Percentiles rank a stretch among this genome's conserved stretches.
These are phyloP conservation scores for Prunus dulcis DNA, from an alignment of 306 rosid genomes.

Conservation along the genomic window DNA sequence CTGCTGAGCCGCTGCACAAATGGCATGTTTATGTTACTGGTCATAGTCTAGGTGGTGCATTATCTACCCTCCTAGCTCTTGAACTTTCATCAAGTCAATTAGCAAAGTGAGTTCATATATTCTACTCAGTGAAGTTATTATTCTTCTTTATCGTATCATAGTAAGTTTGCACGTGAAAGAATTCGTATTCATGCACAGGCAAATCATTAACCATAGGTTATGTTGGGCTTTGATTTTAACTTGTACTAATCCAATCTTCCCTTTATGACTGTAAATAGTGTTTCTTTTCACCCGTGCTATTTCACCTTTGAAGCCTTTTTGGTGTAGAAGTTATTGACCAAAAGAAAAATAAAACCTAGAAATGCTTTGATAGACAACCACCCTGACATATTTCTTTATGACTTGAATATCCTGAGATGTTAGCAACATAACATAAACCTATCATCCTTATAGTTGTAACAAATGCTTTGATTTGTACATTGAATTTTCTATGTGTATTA, in stretches of 20 bases:
- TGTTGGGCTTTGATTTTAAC: background rate
- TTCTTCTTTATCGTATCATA: background rate
- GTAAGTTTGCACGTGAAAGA: background rate
- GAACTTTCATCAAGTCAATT: slow-evolving; percentile 89
- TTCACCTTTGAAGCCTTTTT: background rate
- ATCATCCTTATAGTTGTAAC: background rate
- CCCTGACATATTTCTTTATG: too few species aligned
- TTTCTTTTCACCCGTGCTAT: background rate
- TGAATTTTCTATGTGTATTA: slow-evolving; percentile 22
- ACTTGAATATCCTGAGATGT: too few species aligned
- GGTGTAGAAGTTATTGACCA: background rate
- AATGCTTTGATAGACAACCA: too few species aligned
- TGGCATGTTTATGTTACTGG: slow-evolving; percentile 95
- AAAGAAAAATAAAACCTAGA: too few species aligned
- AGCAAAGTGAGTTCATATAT: slow-evolving; percentile 61
- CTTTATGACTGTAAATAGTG: background rate
- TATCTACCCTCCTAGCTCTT: slow-evolving; percentile 92
- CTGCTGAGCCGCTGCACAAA: slow-evolving; percentile 47
- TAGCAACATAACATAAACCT: too few species aligned
- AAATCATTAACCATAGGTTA: background rate
- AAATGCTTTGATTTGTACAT: background rate
- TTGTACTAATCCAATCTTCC: background rate
- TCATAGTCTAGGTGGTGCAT: slow-evolving; percentile 97
- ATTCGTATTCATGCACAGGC: background rate
- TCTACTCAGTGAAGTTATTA: slow-evolving; percentile 11